Percentiles rank a stretch among this genome's conserved stretches.
Conservation (phyloP, 2,329 filamentous ascomycete species). For the Curvularia verruculosa region DNA sequence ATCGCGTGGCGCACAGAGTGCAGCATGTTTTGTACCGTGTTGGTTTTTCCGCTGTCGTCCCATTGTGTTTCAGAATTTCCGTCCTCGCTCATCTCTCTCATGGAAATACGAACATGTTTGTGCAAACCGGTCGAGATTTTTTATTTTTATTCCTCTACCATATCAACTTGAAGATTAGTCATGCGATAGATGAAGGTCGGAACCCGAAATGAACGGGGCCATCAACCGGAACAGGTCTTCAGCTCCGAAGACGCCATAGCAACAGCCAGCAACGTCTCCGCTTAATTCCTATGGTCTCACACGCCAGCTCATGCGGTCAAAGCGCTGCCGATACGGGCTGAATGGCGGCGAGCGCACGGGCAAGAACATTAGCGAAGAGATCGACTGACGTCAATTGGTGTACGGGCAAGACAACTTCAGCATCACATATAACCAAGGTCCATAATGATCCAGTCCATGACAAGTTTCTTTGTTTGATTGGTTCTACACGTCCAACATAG, state of each 20-base stretch:
- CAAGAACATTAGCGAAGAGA: constrained; percentile 1
- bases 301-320: neutral
- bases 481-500: constrained; percentile 34
- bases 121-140: neutral
- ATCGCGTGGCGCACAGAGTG: neutral
- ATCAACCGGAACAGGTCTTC: neutral
- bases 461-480: constrained; percentile 31
- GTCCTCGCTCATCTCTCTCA: neutral
- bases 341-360: neutral
- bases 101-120: neutral
- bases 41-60: neutral
- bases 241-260: neutral
- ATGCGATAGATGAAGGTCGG: neutral
- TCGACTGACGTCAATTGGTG: constrained; percentile 1
- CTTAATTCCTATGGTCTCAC: neutral
- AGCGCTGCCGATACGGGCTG: neutral
- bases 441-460: constrained; percentile 19
- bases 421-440: neutral
- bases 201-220: neutral
- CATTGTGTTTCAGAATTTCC: neutral
- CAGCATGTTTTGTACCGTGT: neutral
- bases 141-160: neutral
- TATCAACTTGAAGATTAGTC: neutral
- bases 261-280: neutral
- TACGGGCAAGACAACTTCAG: neutral